phyloP scores from a whole-genome alignment of 2,329 filamentous ascomycete species.

The Ophiostoma piceae region DNA sequence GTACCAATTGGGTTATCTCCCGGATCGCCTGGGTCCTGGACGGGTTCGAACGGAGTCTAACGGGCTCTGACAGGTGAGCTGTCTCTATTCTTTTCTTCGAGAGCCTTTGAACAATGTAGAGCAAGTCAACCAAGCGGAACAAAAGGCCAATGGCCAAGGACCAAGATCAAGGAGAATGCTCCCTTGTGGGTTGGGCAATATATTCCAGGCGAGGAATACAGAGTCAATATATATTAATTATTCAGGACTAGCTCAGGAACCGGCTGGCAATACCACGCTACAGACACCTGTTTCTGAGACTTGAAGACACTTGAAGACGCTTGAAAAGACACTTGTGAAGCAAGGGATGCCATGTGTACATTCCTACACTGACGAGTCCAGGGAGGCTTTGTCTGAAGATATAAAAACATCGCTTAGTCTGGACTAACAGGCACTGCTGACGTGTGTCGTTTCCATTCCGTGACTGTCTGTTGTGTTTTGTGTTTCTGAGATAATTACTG shows the following conservation, averaged over 20 bases:
- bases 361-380: background rate
- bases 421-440: background rate
- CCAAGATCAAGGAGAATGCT: background rate
- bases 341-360: conserved; percentile 11
- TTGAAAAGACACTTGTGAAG: background rate
- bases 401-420: background rate
- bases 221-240: conserved; percentile 12
- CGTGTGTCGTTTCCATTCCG: background rate
- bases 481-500: background rate
- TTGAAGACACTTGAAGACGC: background rate
- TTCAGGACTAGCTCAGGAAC: background rate
- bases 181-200: conserved; percentile 2
- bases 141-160: background rate
- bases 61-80: background rate
- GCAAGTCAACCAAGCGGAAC: background rate
- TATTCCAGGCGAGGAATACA: conserved; percentile 6
- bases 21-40: background rate
- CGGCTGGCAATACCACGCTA: background rate
- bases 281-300: background rate
- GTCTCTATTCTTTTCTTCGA: background rate
- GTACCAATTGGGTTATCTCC: background rate
- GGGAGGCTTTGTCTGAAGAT: conserved; percentile 4
- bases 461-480: background rate
- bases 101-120: background rate
- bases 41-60: no score